Evolutionary conservation across 345 rosid species (phyloP), one percentile per base, ranked within the genome.

Genomic region (Rhodamnia argentea): DNA sequence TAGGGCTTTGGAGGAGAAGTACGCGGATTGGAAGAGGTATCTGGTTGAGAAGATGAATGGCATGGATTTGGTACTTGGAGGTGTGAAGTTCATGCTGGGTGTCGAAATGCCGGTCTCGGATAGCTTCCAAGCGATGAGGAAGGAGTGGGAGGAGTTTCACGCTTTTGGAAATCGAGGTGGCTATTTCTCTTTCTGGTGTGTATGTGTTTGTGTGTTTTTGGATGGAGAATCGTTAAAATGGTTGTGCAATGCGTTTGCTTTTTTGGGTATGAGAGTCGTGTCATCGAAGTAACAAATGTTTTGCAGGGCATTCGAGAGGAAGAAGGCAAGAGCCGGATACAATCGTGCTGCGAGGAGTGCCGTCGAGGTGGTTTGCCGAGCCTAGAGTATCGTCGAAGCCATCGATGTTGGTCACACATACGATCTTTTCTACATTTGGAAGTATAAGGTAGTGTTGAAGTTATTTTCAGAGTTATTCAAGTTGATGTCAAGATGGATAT

Each of bases 331-430:
- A 94, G 85, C 95, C 96, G 23, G 98, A 97, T 88, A 94, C 99
- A 11, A 91, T 97, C 50, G 85, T 96, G 54, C 57, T 97, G 40
- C 92, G 93, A 87, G 96, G 97, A 78, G 90, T 94, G 81, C 99
- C 98, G 5, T 97, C 98, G 4, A 90, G 99, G 89, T 96, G 99
- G 99, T 95, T 97, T 58, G 96, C 98, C 0, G 98, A 97, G 94
- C 95, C 98, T 3, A 92, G 96, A 82, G 99, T 97, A 44, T 97
- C 99, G 3, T 97, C 98, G 0, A 97, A 97, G 91, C 98, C 98
- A 84, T 97, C 99, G 0, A 90, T 93, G 96, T 86, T 96, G 92
- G 97, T 95, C 85, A 96, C 98, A 0, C 99, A 96, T 91, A 94
- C 97, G 52, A 92, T 95, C 86, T 95, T 97, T 86, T 96, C 98